Conservation (phyloP, 139 green algal species). For the Picochlorum sp. region DNA sequence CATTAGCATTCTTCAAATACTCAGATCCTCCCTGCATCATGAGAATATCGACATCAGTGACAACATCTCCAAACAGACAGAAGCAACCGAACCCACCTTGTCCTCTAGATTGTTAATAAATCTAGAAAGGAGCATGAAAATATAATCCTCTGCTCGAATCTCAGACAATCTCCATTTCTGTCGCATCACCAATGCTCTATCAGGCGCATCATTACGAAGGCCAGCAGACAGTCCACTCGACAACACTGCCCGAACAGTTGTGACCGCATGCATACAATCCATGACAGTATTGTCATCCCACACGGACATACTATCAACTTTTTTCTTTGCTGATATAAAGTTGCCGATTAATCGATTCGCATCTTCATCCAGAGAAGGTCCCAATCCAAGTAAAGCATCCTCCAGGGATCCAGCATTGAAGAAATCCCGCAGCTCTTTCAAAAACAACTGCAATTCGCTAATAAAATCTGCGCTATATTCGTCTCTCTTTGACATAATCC, state of each 20-base stretch:
- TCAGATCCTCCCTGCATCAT: conserved; percentile 12
- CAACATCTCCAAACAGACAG: too few relatives aligned
- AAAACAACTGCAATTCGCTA: conserved; percentile 81
- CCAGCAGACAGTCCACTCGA: conserved; percentile 44
- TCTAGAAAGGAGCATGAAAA: conserved; percentile 78
- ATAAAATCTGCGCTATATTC: conserved; percentile 79
- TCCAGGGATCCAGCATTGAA: conserved; percentile 80
- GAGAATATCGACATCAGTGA: too few relatives aligned
- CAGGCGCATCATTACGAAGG: conserved; percentile 87
- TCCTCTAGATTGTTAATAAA: conserved; percentile 62
- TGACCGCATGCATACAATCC: conserved; percentile 50
- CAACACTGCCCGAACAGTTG: conserved; percentile 54
- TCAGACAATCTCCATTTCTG: conserved; percentile 85
- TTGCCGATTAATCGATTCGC: conserved; percentile 28
- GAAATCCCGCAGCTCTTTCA: conserved; percentile 88
- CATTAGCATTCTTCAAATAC: conserved; percentile 37
- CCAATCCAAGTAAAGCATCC: conserved; percentile 43
- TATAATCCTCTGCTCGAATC: conserved; percentile 84
- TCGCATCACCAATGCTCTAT: conserved; percentile 67
- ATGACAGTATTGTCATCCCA: conserved; percentile 46
- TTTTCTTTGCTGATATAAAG: conserved; percentile 47
- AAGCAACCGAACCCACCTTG: conserved; percentile 18
- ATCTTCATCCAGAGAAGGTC: conserved; percentile 45
- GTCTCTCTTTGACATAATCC: conserved; percentile 38
- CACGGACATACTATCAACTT: conserved; percentile 31